Percentiles rank a stretch among this genome's conserved stretches.
Evolutionary conservation across 2,329 filamentous ascomycete genomes (phyloP).

Genomic region (Beauveria scarabaeidicola): DNA sequence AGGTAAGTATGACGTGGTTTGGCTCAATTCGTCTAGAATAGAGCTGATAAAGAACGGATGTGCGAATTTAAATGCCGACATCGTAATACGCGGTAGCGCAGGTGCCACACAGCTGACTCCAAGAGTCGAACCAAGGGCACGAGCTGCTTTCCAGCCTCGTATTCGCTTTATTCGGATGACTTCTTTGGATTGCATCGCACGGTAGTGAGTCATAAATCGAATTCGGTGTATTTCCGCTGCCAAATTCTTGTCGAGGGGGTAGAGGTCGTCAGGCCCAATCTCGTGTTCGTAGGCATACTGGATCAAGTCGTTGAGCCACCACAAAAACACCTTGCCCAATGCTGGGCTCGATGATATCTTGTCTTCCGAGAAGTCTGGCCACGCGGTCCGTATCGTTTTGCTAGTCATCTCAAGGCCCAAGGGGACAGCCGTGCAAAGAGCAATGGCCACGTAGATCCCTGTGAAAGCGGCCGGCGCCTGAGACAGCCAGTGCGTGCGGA

Average conservation of each 20-base stretch:
- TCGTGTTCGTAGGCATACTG: conserved; percentile 1
- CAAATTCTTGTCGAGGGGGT: neutral
- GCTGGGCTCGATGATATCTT: neutral
- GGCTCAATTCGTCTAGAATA: neutral
- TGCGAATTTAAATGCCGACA: neutral
- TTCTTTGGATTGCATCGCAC: neutral
- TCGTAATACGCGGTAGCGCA: neutral
- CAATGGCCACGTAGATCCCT: neutral
- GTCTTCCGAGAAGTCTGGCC: neutral
- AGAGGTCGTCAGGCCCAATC: neutral
- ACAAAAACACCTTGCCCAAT: neutral
- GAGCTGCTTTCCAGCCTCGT: neutral
- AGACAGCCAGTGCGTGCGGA: neutral
- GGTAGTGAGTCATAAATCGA: conserved; percentile 1
- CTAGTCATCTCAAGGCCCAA: neutral
- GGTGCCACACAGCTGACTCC: neutral
- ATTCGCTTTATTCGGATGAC: neutral
- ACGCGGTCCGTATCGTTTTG: neutral
- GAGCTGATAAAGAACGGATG: conserved; percentile 8
- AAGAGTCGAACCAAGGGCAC: neutral
- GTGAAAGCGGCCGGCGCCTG: neutral
- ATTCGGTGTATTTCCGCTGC: neutral
- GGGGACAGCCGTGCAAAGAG: neutral
- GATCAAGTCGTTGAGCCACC: conserved; percentile 7
- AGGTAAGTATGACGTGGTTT: neutral